Base-by-base conservation (phyloP, 345 rosid genomes). In the Odontarrhena argentea region DNA sequence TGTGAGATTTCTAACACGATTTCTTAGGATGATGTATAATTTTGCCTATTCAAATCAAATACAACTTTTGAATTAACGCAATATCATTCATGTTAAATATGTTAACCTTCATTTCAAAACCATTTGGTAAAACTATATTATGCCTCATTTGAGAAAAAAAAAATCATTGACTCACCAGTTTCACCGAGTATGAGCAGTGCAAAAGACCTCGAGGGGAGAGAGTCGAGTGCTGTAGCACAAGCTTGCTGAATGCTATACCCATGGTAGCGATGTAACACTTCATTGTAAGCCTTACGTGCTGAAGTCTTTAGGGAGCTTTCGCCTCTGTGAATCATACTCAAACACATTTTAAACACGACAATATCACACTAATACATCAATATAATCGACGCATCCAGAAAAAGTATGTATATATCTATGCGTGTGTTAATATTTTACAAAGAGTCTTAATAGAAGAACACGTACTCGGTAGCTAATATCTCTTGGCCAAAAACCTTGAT, bases 141-240 rank as follows among this genome's bases (percentile, higher is more conserved):
- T 38, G 42, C 3, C 11, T 8, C 11, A 36, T 36, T 36, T 36
- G 40, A 36, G 6, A 8, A 1, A 36, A 3, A 4, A 6, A 49
- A 9, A 2, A 49, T 24, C 56, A 53, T 38, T 28, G 41, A 79
- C 92, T 79, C 68, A 87, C 97, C 92, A 56, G 86, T 85, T 78
- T 86, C 97, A 65, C 85, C 82, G 47, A 88, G 82, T 73, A 84
- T 77, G 55, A 22, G 75, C 35, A 88, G 61, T 24, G 85, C 69
- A 74, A 84, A 86, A 13, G 83, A 77, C 73, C 56, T 85, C 0
- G 96, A 71, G 4, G 93, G 96, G 65, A 88, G 89, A 52, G 88
- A 85, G 69, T 86, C 85, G 83, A 91, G 79, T 58, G 93, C 93
- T 18, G 89, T 95, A 64, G 81, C 89, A 64, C 85, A 90, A 71